These are phyloP conservation scores for Diplodia mutila DNA, from an alignment of 2,329 filamentous ascomycete species.

Conservation along the genomic window DNA sequence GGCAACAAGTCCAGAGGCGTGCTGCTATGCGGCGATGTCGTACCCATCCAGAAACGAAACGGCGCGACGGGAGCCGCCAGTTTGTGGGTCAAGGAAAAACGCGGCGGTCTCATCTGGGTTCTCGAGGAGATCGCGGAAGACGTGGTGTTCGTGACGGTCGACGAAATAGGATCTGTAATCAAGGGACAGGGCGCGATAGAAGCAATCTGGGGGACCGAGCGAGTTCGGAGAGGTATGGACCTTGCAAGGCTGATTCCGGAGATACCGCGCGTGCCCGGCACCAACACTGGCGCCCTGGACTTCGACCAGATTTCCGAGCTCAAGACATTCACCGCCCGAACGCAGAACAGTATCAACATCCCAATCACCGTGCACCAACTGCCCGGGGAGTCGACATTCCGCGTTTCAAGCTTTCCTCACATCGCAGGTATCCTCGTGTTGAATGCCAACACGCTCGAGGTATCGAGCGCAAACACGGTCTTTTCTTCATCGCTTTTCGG, in stretches of 20 bases:
- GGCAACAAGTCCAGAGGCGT: constrained; percentile 83
- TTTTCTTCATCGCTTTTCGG: constrained; percentile 94
- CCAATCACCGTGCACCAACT: constrained; percentile 80
- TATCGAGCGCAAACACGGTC: constrained; percentile 92
- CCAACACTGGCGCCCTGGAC: constrained; percentile 73
- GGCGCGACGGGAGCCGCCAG: constrained; percentile 90
- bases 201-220: constrained; percentile 80
- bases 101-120: constrained; percentile 93
- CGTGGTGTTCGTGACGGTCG: constrained; percentile 74
- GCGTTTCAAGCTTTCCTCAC: constrained; percentile 92
- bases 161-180: constrained; percentile 75
- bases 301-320: constrained; percentile 73
- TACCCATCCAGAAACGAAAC: constrained; percentile 95
- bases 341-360: constrained; percentile 76
- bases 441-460: constrained; percentile 73
- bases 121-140: constrained; percentile 97
- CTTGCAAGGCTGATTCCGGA: constrained; percentile 79
- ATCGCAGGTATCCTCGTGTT: constrained; percentile 97
- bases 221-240: constrained; percentile 69
- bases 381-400: constrained; percentile 70
- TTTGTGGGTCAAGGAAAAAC: constrained; percentile 98
- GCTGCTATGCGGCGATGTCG: constrained; percentile 93
- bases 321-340: constrained; percentile 83
- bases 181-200: constrained; percentile 75
- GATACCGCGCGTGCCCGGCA: constrained; percentile 76